phyloP scores from a whole-genome alignment of 148 eudicot genomes.

The Dysphania ambrosioides region DNA sequence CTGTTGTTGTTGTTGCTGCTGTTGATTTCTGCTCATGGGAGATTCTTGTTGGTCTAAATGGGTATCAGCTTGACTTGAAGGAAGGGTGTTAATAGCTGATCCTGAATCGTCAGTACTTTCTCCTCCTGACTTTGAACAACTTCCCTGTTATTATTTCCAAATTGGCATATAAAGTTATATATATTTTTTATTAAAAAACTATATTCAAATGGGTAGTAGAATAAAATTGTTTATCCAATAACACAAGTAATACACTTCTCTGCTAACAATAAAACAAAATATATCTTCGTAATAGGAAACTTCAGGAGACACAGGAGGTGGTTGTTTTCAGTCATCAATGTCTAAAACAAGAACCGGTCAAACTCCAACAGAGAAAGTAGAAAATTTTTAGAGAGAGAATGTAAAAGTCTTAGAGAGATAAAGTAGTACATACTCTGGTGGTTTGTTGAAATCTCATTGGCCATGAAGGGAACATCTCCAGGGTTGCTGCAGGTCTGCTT shows the following conservation, averaged over 20 bases:
- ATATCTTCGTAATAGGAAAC: constrained; percentile 14
- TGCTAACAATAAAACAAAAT: constrained; percentile 4
- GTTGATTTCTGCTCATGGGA: constrained; percentile 56
- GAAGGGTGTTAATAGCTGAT: constrained; percentile 66
- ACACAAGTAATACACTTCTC: constrained; percentile 21
- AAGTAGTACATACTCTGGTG: constrained; percentile 37
- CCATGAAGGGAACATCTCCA: constrained; percentile 99
- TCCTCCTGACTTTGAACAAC: constrained; percentile 70
- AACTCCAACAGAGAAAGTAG: constrained; percentile 24
- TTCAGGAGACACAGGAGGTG: constrained; percentile 23
- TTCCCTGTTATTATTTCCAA: constrained; percentile 67
- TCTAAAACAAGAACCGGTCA: constrained; percentile 42
- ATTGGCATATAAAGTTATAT: no score
- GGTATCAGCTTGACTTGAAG: constrained; percentile 51
- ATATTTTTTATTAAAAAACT: no score
- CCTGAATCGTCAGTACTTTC: constrained; percentile 69
- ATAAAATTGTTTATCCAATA: constrained; percentile 9
- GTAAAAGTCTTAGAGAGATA: constrained; percentile 14
- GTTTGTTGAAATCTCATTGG: constrained; percentile 83
- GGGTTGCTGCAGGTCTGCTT: constrained; percentile 82
- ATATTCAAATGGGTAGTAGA: constrained; percentile 22
- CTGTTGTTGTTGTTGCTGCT: constrained; percentile 17
- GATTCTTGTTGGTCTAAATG: constrained; percentile 53
- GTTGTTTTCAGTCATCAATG: constrained; percentile 29
- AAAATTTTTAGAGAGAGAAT: background rate